Evolutionary conservation across 768 basidiomycete genomes (phyloP).

Genomic region (Glaciozyma martinii): DNA sequence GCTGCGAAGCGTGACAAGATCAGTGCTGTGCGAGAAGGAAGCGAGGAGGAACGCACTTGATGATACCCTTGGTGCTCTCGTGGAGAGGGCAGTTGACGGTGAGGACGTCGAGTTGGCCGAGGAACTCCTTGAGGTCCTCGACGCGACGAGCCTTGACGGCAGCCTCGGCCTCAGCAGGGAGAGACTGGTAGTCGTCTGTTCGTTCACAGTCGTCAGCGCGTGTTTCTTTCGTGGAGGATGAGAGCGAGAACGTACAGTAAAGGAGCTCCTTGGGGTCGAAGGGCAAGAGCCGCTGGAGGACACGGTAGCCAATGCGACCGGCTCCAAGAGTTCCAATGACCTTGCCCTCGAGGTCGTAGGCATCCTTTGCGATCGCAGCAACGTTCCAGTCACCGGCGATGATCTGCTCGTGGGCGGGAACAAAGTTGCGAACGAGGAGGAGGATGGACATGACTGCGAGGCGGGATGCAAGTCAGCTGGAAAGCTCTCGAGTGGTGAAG

Average conservation of each 20-base stretch:
- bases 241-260: slow-evolving; percentile 47
- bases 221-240: background rate
- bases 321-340: slow-evolving; percentile 79
- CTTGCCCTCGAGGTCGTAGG: slow-evolving; percentile 83
- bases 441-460: slow-evolving; percentile 87
- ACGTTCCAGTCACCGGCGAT: slow-evolving; percentile 71
- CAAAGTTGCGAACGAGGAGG: slow-evolving; percentile 74
- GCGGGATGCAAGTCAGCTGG: slow-evolving; percentile 64
- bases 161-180: slow-evolving; percentile 52
- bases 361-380: slow-evolving; percentile 47
- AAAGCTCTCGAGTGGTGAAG: background rate
- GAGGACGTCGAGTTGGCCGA: slow-evolving; percentile 43
- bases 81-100: slow-evolving; percentile 85
- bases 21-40: background rate
- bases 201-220: background rate
- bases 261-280: slow-evolving; percentile 85
- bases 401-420: slow-evolving; percentile 75
- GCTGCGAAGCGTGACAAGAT: slow-evolving; percentile 52
- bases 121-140: slow-evolving; percentile 63
- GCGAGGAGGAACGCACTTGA: slow-evolving; percentile 8
- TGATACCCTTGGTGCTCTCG: slow-evolving; percentile 60
- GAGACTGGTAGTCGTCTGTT: slow-evolving; percentile 25
- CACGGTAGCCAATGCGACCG: slow-evolving; percentile 58
- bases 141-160: slow-evolving; percentile 64
- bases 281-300: slow-evolving; percentile 56